phyloP scores from a whole-genome alignment of 768 basidiomycete species.

The Boletus edulis region DNA sequence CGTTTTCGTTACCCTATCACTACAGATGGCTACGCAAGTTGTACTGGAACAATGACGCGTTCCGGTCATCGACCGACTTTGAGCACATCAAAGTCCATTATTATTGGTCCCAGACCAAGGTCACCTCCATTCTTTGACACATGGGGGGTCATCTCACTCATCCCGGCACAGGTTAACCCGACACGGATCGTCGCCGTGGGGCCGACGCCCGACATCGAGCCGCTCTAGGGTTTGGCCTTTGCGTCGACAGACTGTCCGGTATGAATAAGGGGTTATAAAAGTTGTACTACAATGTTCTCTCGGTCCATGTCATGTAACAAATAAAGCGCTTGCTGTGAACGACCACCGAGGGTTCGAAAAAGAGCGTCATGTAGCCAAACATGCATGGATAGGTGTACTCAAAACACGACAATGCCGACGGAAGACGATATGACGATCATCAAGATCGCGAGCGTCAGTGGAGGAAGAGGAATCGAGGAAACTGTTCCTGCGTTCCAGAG shows the following conservation, averaged over 20 bases:
- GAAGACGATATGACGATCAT: slow-evolving; percentile 25
- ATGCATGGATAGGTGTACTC: background rate
- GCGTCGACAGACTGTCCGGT: background rate
- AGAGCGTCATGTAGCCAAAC: background rate
- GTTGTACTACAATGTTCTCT: slow-evolving; percentile 10
- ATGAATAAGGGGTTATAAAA: background rate
- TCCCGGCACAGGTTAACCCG: slow-evolving; percentile 65
- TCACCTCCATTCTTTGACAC: background rate
- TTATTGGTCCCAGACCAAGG: slow-evolving; percentile 35
- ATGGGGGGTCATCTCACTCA: background rate
- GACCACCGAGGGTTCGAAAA: background rate
- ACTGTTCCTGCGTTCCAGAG: slow-evolving; percentile 8
- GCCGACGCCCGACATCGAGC: slow-evolving; percentile 65
- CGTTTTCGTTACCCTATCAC: background rate
- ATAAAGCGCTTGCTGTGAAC: background rate
- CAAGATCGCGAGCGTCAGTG: slow-evolving; percentile 23
- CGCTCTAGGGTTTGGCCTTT: slow-evolving; percentile 38
- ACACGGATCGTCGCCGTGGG: slow-evolving; percentile 74
- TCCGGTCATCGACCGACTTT: slow-evolving; percentile 86
- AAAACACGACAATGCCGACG: slow-evolving; percentile 26
- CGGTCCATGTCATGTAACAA: background rate
- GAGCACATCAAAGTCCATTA: slow-evolving; percentile 61
- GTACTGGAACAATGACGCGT: slow-evolving; percentile 89
- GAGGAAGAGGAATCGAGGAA: slow-evolving; percentile 6
- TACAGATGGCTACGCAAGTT: slow-evolving; percentile 79